These are phyloP conservation scores for Telopea speciosissima DNA, from an alignment of 177 flowering plant species.

Conservation along the genomic window DNA sequence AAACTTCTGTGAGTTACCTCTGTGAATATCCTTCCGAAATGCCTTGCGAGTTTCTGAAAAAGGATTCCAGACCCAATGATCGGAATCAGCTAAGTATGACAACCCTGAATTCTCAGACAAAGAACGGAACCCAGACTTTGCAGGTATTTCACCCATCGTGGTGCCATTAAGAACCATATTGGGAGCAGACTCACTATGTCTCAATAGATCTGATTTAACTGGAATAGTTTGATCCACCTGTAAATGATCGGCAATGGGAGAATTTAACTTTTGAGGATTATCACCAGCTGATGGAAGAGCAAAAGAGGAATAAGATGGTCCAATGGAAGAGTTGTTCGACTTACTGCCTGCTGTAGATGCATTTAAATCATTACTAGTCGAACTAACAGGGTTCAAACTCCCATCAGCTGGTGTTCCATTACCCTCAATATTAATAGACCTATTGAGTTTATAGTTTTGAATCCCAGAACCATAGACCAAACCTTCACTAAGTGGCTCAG, in stretches of 20 bases:
- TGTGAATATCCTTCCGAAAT: conserved; percentile 42
- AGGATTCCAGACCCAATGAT: conserved; percentile 66
- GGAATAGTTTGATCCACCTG: conserved; percentile 21
- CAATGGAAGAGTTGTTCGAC: conserved; percentile 1
- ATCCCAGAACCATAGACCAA: not conserved
- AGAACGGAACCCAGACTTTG: conserved; percentile 1
- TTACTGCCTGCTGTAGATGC: not conserved
- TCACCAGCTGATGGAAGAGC: conserved; percentile 14
- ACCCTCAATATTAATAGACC: conserved; percentile 6
- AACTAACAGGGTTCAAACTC: not conserved
- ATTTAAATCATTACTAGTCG: conserved; percentile 1
- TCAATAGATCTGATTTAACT: conserved; percentile 15
- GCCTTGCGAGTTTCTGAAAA: conserved; percentile 49
- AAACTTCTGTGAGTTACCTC: conserved; percentile 45
- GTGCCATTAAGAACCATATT: conserved; percentile 6
- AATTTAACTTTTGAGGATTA: conserved; percentile 12
- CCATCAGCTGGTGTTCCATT: not conserved
- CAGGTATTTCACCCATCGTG: conserved; percentile 3
- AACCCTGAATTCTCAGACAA: conserved; percentile 12
- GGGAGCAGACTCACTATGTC: conserved; percentile 9
- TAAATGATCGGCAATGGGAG: conserved; percentile 11
- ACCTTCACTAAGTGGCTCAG: conserved; percentile 1
- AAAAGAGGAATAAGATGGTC: conserved; percentile 4
- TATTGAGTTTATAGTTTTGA: not conserved
- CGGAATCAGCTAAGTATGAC: conserved; percentile 24